Conservation (phyloP, 106 monocot genomes). For the Apostasia shenzhenica region DNA sequence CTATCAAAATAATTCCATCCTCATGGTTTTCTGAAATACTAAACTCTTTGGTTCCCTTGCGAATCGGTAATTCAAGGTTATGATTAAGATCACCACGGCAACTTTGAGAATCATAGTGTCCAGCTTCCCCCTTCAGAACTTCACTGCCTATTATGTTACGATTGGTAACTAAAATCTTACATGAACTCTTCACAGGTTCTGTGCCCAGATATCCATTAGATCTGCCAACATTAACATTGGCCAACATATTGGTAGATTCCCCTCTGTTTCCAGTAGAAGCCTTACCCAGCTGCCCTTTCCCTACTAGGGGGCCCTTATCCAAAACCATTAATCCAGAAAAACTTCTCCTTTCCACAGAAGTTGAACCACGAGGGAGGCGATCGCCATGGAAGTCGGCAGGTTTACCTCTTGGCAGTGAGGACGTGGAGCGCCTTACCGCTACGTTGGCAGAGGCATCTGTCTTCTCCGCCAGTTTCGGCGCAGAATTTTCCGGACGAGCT, state of each 20-base stretch:
- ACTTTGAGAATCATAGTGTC: neutral
- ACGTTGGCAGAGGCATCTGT: constrained; percentile 8
- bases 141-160: constrained; percentile 2
- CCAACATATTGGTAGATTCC: neutral
- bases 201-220: neutral
- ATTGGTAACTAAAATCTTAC: constrained; percentile 1
- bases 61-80: neutral
- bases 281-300: neutral
- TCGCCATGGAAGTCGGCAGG: constrained; percentile 2
- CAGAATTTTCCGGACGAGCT: constrained; percentile 16
- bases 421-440: constrained; percentile 76
- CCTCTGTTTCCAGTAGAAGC: constrained; percentile 3
- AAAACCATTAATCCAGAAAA: constrained; percentile 13
- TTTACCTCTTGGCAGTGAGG: constrained; percentile 64
- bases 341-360: constrained; percentile 6
- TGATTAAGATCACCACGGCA: neutral
- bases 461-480: constrained; percentile 19
- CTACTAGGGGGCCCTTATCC: neutral
- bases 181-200: neutral
- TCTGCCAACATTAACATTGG: neutral
- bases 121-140: neutral
- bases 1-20: constrained; percentile 2
- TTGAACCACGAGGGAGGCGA: constrained; percentile 23
- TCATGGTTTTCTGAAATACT: neutral
- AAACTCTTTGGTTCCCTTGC: neutral